Percentiles rank a stretch among this genome's conserved stretches.
These are phyloP conservation scores for Nicotiana paniculata DNA, from an alignment of 257 asterid species.

Conservation along the genomic window DNA sequence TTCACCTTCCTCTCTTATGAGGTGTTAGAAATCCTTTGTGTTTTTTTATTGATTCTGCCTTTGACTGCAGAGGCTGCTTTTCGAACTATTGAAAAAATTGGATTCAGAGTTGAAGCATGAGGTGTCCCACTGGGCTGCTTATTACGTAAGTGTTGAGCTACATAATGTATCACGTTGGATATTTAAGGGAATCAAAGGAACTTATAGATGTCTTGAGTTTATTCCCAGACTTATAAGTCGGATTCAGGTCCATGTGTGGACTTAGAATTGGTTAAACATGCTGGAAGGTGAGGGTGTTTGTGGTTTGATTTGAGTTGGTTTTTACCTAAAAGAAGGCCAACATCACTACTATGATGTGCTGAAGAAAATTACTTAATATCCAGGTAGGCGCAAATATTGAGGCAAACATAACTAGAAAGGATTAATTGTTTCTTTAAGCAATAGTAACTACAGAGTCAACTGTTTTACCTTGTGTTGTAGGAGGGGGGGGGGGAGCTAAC, in stretches of 20 bases:
- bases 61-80: conserved; percentile 70
- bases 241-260: not conserved
- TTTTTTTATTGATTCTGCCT: conserved; percentile 7
- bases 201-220: not conserved
- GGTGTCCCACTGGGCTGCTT: conserved; percentile 89
- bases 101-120: conserved; percentile 94
- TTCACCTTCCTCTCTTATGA: conserved; percentile 2
- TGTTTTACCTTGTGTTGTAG: not conserved
- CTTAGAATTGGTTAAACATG: not conserved
- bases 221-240: not conserved
- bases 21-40: not conserved
- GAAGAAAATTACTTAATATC: not conserved
- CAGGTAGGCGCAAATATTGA: not conserved
- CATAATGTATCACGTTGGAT: not conserved
- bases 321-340: not conserved
- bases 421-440: not conserved
- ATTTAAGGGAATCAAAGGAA: not conserved
- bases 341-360: not conserved
- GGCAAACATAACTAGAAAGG: not conserved
- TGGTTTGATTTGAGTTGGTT: not conserved
- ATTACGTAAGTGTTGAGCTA: conserved; percentile 56
- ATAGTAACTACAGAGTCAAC: not conserved
- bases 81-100: conserved; percentile 79
- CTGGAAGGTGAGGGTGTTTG: not conserved
- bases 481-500: not conserved